A percentile compares a stretch with the other conserved stretches of the same genome.
phyloP scores from a whole-genome alignment of 495 filamentous ascomycete species.

The Penicillium arizonense region DNA sequence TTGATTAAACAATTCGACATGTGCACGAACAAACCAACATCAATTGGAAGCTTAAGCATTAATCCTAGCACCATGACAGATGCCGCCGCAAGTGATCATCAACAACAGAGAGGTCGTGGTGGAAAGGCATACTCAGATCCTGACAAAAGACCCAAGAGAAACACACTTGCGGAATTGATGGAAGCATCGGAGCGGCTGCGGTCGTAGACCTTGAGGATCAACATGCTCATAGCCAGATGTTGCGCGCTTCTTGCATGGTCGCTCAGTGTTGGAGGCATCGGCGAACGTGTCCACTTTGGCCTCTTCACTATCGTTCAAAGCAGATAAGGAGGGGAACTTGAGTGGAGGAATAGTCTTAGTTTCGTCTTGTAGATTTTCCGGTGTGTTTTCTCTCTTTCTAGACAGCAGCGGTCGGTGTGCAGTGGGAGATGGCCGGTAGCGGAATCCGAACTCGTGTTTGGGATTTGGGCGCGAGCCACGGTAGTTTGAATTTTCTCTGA shows the following conservation, averaged over 20 bases:
- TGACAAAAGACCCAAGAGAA: no score
- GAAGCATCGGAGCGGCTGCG: no score
- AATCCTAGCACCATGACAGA: no score
- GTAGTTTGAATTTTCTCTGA: constrained; percentile 30
- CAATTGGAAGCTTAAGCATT: no score
- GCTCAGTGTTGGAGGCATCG: constrained; percentile 39
- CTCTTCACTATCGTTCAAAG: constrained; percentile 71
- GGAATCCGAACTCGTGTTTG: constrained; percentile 46
- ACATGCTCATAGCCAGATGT: neutral
- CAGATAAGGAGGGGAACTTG: constrained; percentile 50
- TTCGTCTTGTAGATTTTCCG: constrained; percentile 33
- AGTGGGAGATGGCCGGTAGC: constrained; percentile 34
- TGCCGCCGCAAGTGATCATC: no score
- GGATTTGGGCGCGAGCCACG: constrained; percentile 22
- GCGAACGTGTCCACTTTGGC: constrained; percentile 63
- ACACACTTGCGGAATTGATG: no score
- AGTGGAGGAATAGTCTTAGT: constrained; percentile 21
- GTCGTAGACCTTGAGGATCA: no score
- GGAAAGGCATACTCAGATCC: no score
- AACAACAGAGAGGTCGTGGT: no score
- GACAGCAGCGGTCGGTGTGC: constrained; percentile 47
- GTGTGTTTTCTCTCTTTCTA: constrained; percentile 33
- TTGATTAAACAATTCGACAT: no score
- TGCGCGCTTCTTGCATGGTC: constrained; percentile 50
- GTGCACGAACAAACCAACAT: no score